Conservation (phyloP, 345 rosid genomes). For the Hevea brasiliensis region DNA sequence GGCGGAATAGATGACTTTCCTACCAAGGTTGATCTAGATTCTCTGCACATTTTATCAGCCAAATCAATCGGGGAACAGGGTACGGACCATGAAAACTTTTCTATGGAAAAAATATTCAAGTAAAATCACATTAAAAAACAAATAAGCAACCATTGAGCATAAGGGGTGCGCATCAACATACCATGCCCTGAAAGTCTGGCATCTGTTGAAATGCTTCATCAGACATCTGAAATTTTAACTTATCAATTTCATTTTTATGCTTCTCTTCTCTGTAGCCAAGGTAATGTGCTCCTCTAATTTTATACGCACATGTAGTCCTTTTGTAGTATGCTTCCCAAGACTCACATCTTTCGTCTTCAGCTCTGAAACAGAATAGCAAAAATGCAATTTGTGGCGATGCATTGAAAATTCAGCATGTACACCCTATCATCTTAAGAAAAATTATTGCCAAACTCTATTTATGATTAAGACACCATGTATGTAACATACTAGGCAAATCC, state of each 20-base stretch:
- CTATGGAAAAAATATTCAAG: too few relatives aligned
- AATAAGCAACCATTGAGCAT: constrained; percentile 6
- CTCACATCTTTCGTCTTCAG: constrained; percentile 67
- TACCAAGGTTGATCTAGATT: not conserved
- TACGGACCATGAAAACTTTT: too few relatives aligned
- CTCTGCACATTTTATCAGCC: not conserved
- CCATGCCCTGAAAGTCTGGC: constrained; percentile 98
- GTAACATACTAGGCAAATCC: too few relatives aligned
- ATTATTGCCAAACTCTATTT: too few relatives aligned
- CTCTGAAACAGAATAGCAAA: constrained; percentile 46
- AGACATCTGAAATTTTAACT: constrained; percentile 66
- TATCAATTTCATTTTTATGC: constrained; percentile 64
- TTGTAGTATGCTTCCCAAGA: constrained; percentile 54
- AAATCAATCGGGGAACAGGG: not conserved
- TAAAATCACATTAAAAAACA: too few relatives aligned
- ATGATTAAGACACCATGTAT: too few relatives aligned
- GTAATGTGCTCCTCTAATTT: constrained; percentile 80
- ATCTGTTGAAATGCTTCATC: constrained; percentile 91
- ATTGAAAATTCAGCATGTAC: too few relatives aligned
- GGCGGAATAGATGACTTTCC: not conserved
- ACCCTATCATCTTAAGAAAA: too few relatives aligned
- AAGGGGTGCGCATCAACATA: constrained; percentile 31
- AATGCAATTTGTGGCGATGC: too few relatives aligned
- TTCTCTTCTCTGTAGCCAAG: constrained; percentile 62
- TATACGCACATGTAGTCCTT: constrained; percentile 75